Evolutionary conservation across 169 alveolate species (phyloP).

Genomic region (Eimeria acervulina): DNA sequence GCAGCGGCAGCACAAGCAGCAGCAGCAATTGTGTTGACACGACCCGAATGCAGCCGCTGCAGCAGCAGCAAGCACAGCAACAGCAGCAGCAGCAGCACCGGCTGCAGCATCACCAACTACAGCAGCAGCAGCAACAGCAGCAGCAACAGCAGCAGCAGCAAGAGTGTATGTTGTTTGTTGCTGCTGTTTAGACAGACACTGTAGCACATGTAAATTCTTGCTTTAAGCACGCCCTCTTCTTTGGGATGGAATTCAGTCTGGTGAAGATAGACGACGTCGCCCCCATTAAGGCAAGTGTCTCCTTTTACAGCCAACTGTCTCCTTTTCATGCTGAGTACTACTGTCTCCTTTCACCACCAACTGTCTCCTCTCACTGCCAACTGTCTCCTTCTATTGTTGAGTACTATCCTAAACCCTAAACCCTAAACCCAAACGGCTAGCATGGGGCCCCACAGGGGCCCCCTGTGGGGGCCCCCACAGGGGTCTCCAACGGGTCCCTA

Average conservation of each 20-base stretch:
- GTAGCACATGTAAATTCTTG: slow-evolving; percentile 77
- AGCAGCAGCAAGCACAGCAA: neutral
- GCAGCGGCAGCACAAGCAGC: neutral
- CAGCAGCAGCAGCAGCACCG: slow-evolving; percentile 30
- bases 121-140: slow-evolving; percentile 30
- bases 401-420: no score
- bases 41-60: no score
- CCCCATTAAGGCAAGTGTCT: slow-evolving; percentile 27
- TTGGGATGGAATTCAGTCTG: slow-evolving; percentile 49
- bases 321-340: no score
- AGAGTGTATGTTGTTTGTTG: neutral
- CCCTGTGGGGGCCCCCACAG: no score
- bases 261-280: slow-evolving; percentile 34
- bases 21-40: no score
- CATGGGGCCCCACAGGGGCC: no score
- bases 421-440: no score
- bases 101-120: neutral
- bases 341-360: no score
- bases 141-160: neutral
- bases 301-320: no score
- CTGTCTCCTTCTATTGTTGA: no score
- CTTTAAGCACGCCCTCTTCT: slow-evolving; percentile 75
- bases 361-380: no score
- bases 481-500: neutral
- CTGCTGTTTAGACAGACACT: slow-evolving; percentile 52